Base-by-base conservation (phyloP, 495 filamentous ascomycete genomes). In the Penicillium malachiteum region DNA sequence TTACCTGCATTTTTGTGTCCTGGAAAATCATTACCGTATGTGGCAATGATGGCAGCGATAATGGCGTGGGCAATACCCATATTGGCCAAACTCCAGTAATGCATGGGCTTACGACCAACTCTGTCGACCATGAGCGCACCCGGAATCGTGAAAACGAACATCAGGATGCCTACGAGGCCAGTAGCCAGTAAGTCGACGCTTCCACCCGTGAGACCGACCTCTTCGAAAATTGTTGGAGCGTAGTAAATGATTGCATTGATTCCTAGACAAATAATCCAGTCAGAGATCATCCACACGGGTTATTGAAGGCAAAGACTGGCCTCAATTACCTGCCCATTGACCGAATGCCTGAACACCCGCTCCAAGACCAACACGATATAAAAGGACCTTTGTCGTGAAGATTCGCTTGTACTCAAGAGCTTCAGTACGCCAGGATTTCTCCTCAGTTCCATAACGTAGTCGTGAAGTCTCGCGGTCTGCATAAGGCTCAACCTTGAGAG, bases 51-150 rank as follows among this genome's bases (percentile, higher is more conserved):
- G 8, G 60, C 62, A n/a, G 66, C 72, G 10, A 77, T 68, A 42
- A 78, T 60, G 49, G 76, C 56, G 42, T 74, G 71, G 54, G 84
- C 72, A 39, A 65, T 63, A 31, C 78, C 85, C 89, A 92, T 92
- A 41, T 81, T 83, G 33, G 86, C 62, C n/a, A 84, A 86, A 40
- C 89, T 87, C n/a, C 71, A 81, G 40, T 90, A 81, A 26, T 92
- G 81, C 26, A 90, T 77, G 3, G 83, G 80, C 54, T 87, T 80
- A 32, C 87, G 84, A 17, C 87, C 87, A 40, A 81, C 87, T 55
- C 79, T 81, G 62, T 91, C 87, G 57, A 90, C 83, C 69, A 82
- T 87, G 62, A 87, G 78, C 67, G 84, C 87, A 51, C 83, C 81
- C 38, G 85, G 70, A 3, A 80, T 66, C 0, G 85, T 88, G 65